Evolutionary conservation across 305 asterid species (phyloP).

Genomic region (Striga hermonthica): DNA sequence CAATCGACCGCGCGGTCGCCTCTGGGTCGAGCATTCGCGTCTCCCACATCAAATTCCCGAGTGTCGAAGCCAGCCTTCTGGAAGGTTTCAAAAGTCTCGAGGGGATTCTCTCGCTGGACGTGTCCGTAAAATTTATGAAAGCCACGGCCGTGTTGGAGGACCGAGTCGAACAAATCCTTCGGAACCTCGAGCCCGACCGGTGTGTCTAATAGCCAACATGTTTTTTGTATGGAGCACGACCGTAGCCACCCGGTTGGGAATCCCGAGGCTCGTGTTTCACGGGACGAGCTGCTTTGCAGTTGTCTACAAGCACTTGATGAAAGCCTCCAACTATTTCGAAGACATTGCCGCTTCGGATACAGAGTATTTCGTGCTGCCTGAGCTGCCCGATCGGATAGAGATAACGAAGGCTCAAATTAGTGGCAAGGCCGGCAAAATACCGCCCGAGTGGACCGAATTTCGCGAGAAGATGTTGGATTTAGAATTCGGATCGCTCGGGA

Average conservation of each 20-base stretch:
- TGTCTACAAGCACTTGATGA: slow-evolving; percentile 20
- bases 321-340: slow-evolving; percentile 19
- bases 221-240: slow-evolving; percentile 38
- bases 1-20: slow-evolving; percentile 27
- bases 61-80: slow-evolving; percentile 36
- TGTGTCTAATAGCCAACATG: slow-evolving; percentile 40
- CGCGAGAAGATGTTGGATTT: slow-evolving; percentile 15
- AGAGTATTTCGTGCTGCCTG: slow-evolving; percentile 39
- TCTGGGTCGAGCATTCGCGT: slow-evolving; percentile 30
- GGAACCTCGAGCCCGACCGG: slow-evolving; percentile 30
- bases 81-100: slow-evolving; percentile 41
- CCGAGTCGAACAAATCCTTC: slow-evolving; percentile 31
- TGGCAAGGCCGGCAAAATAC: neutral
- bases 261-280: slow-evolving; percentile 48
- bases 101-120: slow-evolving; percentile 23
- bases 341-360: slow-evolving; percentile 20
- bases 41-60: slow-evolving; percentile 33
- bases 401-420: slow-evolving; percentile 1
- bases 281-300: slow-evolving; percentile 43
- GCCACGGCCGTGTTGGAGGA: slow-evolving; percentile 30
- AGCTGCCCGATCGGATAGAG: slow-evolving; percentile 37
- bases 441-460: slow-evolving; percentile 9
- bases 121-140: slow-evolving; percentile 7
- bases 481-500: slow-evolving; percentile 35
- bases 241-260: slow-evolving; percentile 29